Conservation (phyloP, 2,329 filamentous ascomycete genomes). For the Colletotrichum shisoi region DNA sequence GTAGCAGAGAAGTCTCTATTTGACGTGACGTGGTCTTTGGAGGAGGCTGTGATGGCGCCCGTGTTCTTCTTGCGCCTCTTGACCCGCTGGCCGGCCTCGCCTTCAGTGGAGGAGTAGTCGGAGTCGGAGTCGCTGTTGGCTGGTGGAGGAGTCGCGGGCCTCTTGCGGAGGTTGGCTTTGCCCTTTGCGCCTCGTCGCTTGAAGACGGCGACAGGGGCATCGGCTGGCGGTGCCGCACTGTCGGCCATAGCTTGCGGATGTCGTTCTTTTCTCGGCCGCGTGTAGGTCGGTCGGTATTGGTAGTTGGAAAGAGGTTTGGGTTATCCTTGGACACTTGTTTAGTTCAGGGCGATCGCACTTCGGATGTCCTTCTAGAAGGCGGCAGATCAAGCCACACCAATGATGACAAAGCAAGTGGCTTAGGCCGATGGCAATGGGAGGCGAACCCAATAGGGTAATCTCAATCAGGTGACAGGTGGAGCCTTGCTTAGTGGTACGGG, state of each 20-base stretch:
- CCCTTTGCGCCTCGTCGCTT: conserved; percentile 84
- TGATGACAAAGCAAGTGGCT: conserved; percentile 36
- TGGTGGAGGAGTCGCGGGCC: conserved; percentile 78
- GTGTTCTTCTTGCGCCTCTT: conserved; percentile 79
- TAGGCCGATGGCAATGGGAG: not conserved
- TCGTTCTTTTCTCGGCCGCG: not conserved
- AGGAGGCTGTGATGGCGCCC: conserved; percentile 71
- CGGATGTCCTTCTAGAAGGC: conserved; percentile 33
- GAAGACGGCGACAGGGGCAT: conserved; percentile 72
- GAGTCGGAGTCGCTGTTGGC: conserved; percentile 67
- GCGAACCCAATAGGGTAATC: not conserved
- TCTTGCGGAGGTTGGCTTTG: conserved; percentile 81
- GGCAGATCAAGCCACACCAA: conserved; percentile 32
- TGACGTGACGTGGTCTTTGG: conserved; percentile 54
- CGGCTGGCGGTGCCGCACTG: conserved; percentile 41
- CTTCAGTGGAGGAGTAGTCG: conserved; percentile 76
- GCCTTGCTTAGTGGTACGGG: not conserved
- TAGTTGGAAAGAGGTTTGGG: conserved; percentile 24
- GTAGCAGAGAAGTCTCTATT: conserved; percentile 59
- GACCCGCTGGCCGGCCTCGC: conserved; percentile 76
- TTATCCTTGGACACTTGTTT: conserved; percentile 13
- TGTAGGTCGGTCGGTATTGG: not conserved
- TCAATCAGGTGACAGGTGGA: conserved; percentile 27
- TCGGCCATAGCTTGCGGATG: conserved; percentile 24
- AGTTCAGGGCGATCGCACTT: conserved; percentile 21